Evolutionary conservation across 2,329 filamentous ascomycete genomes (phyloP).

Genomic region (Bipolaris sorokiniana): DNA sequence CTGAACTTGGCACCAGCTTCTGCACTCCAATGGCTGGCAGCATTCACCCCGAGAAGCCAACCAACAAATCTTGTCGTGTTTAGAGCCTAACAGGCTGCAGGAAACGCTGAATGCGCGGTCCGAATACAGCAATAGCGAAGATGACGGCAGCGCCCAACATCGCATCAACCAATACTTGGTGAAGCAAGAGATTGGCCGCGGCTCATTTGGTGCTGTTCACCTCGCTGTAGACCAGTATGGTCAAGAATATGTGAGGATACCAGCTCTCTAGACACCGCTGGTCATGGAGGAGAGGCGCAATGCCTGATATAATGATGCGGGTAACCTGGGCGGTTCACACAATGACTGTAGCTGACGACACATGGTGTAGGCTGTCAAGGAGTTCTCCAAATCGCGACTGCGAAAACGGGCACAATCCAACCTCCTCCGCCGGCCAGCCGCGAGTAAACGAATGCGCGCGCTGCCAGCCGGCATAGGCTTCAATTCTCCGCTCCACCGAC

Average conservation of each 20-base stretch:
- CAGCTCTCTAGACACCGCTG: constrained; percentile 22
- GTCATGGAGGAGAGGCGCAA: constrained; percentile 8
- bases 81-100: constrained; percentile 51
- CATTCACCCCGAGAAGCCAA: neutral
- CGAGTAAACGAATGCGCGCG: constrained; percentile 60
- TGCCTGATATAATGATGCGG: constrained; percentile 27
- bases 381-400: constrained; percentile 92
- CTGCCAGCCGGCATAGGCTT: constrained; percentile 60
- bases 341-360: constrained; percentile 38
- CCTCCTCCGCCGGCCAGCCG: constrained; percentile 72
- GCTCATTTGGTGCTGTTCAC: constrained; percentile 94
- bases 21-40: neutral
- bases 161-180: constrained; percentile 95
- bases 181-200: constrained; percentile 92
- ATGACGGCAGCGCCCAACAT: constrained; percentile 80
- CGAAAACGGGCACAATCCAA: constrained; percentile 90
- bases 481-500: constrained; percentile 69
- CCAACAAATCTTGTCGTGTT: neutral
- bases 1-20: neutral
- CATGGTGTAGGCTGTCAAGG: constrained; percentile 79
- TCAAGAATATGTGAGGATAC: constrained; percentile 79
- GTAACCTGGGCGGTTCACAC: constrained; percentile 26
- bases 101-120: constrained; percentile 92
- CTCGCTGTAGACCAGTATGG: constrained; percentile 88
- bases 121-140: constrained; percentile 82